Evolutionary conservation across 2,329 filamentous ascomycete genomes (phyloP).

Genomic region (Colletotrichum echinochloae): DNA sequence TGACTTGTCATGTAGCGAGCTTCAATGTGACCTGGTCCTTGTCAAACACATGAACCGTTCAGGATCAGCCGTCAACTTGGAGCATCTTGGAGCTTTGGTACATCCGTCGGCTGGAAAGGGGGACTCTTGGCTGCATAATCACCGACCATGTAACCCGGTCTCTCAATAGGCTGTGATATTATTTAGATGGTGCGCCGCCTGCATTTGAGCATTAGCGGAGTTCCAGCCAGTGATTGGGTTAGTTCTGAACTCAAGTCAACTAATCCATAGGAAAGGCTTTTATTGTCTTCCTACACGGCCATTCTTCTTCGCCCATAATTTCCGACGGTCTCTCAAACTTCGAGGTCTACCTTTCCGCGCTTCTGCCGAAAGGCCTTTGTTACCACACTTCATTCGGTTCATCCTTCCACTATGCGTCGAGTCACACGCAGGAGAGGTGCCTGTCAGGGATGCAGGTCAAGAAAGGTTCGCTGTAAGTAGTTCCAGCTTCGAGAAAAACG

Average conservation of each 20-base stretch:
- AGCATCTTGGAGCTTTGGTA: not conserved
- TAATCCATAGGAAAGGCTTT: constrained; percentile 17
- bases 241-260: not conserved
- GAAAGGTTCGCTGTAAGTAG: constrained; percentile 37
- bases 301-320: not conserved
- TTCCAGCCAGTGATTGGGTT: not conserved
- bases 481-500: not conserved
- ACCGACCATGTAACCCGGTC: not conserved
- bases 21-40: not conserved
- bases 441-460: constrained; percentile 31
- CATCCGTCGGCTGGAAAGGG: not conserved
- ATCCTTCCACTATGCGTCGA: constrained; percentile 21
- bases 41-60: not conserved
- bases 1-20: not conserved
- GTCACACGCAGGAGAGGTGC: constrained; percentile 36
- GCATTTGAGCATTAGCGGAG: not conserved
- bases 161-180: not conserved
- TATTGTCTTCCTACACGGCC: not conserved
- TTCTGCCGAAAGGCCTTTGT: not conserved
- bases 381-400: not conserved
- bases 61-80: not conserved
- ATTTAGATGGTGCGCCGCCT: not conserved
- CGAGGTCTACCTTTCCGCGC: not conserved
- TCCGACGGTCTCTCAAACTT: constrained; percentile 7
- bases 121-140: not conserved